Evolutionary conservation across 768 basidiomycete species (phyloP), one percentile per base, ranked within the genome.

Genomic region (Lentinus brumalis): DNA sequence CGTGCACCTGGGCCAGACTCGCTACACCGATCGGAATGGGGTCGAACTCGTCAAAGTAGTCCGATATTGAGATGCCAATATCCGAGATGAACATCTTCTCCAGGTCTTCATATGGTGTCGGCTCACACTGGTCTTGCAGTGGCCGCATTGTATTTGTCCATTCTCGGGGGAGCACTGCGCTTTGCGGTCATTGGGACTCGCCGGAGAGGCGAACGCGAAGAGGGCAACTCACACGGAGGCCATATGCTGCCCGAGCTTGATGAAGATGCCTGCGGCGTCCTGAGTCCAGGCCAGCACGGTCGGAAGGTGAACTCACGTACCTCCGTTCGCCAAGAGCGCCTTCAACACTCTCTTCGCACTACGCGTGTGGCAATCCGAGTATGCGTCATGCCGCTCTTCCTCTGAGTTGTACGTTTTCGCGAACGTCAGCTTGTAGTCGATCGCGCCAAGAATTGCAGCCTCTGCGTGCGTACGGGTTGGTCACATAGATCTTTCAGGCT

Each of bases 1-100:
- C 83, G 74, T 98, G 97, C 15, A 98, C 97, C 74, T 99, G 97
- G 5, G 97, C 97, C 40, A 98, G 76, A 68, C 94, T 96, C 12
- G 97, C 97, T 15, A 98, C 94, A 3, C 97, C 97, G 47, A 98
- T 92, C 7, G 97, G 97, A 16, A 80, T 77, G 5, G 86, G 86
- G 66, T 97, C 87, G 70, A 98, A 96, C 61, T 93, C 85, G 12
- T 86, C 84, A 68, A 98, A 98, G 35, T 94, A 73, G 18, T 91
- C 89, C 2, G 81, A 77, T 40, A 97, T 82, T 0, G 85, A 78
- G 41, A 75, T 71, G 7, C 91, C 93, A 73, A 94, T 88, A 71
- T 98, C 97, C 9, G 81, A 77, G 16, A 87, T 66, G 73, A 98
- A 89, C 67, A 98, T 82, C 1, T 74, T 76, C 64, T 94, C 85